Evolutionary conservation across 768 basidiomycete species (phyloP).

Genomic region (Phaffia australis): DNA sequence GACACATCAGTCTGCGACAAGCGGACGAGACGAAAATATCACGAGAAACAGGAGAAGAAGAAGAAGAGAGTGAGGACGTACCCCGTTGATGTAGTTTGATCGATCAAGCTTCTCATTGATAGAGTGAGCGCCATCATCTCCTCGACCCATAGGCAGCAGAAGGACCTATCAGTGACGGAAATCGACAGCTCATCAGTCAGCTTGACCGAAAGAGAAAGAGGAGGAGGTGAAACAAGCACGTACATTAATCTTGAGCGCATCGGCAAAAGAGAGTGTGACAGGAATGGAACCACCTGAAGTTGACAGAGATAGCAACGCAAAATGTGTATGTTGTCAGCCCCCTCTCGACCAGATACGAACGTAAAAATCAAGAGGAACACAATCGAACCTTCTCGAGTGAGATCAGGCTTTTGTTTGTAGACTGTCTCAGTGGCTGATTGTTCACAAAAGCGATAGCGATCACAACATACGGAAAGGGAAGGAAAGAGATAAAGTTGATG

Average conservation of each 20-base stretch:
- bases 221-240: constrained; percentile 50
- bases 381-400: constrained; percentile 62
- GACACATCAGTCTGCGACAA: neutral
- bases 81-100: constrained; percentile 78
- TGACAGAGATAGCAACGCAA: constrained; percentile 31
- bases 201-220: constrained; percentile 39
- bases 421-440: constrained; percentile 55
- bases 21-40: neutral
- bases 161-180: neutral
- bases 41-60: neutral
- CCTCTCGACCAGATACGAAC: neutral
- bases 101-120: constrained; percentile 82
- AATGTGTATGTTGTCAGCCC: neutral
- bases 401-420: constrained; percentile 64
- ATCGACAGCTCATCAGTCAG: neutral
- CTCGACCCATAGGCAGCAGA: constrained; percentile 57
- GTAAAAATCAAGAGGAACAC: neutral
- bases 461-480: neutral
- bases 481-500: neutral
- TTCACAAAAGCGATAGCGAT: neutral
- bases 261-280: constrained; percentile 85
- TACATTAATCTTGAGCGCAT: constrained; percentile 68
- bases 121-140: constrained; percentile 78
- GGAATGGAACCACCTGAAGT: constrained; percentile 61
- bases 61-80: constrained; percentile 39